A percentile compares a stretch with the other conserved stretches of the same genome.
Conservation (phyloP, 2,329 filamentous ascomycete genomes). For the Arthrinium phaeospermum region DNA sequence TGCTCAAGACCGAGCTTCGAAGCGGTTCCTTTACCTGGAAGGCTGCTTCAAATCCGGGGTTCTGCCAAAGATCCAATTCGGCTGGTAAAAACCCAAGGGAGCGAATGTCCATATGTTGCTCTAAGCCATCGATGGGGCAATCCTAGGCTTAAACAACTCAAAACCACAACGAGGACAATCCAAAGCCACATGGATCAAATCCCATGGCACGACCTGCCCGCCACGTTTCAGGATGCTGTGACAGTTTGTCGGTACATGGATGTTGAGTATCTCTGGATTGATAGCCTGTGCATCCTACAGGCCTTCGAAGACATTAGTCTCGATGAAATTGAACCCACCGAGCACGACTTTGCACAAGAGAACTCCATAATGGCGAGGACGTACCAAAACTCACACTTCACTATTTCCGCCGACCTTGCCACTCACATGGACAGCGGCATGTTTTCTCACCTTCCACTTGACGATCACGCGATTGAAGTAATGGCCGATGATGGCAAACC, state of each 20-base stretch:
- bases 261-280: constrained; percentile 23
- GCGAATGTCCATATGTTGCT: constrained; percentile 15
- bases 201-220: constrained; percentile 15
- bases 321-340: constrained; percentile 12
- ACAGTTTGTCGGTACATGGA: constrained; percentile 16
- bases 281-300: constrained; percentile 25
- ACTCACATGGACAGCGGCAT: neutral
- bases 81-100: too few relatives aligned
- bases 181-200: neutral
- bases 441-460: neutral
- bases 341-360: neutral
- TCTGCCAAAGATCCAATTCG: too few relatives aligned
- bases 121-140: constrained; percentile 21
- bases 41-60: too few relatives aligned
- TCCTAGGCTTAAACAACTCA: constrained; percentile 2
- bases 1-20: too few relatives aligned
- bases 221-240: constrained; percentile 22
- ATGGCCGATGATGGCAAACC: neutral
- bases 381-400: constrained; percentile 23
- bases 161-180: constrained; percentile 6
- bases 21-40: too few relatives aligned
- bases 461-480: constrained; percentile 3
- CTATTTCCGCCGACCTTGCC: constrained; percentile 19
- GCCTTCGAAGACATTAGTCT: constrained; percentile 18
- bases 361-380: constrained; percentile 18